These are phyloP conservation scores for Scedosporium minutisporum DNA, from an alignment of 2,329 filamentous ascomycete genomes.

Conservation along the genomic window DNA sequence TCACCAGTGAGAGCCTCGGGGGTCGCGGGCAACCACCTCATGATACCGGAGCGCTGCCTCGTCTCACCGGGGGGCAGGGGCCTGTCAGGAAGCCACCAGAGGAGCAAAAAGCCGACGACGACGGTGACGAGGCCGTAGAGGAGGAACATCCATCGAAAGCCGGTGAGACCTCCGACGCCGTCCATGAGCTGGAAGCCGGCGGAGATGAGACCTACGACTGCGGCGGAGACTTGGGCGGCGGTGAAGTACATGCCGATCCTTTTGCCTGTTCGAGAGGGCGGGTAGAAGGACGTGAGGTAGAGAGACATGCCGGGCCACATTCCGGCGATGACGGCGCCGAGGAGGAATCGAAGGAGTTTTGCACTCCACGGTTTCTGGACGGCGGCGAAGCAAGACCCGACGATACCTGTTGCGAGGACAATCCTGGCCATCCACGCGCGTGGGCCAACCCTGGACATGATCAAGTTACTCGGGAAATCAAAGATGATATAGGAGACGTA, in stretches of 20 bases:
- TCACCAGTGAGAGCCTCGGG: slow-evolving; percentile 65
- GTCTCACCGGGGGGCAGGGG: slow-evolving; percentile 63
- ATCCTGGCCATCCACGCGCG: slow-evolving; percentile 89
- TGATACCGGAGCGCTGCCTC: slow-evolving; percentile 38
- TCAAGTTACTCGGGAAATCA: slow-evolving; percentile 76
- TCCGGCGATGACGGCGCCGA: slow-evolving; percentile 80
- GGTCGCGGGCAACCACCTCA: slow-evolving; percentile 57
- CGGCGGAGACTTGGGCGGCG: slow-evolving; percentile 77
- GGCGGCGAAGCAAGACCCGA: slow-evolving; percentile 74
- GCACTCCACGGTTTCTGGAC: slow-evolving; percentile 77
- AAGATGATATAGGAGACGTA: slow-evolving; percentile 90
- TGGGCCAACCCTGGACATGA: slow-evolving; percentile 79
- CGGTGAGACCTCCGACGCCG: slow-evolving; percentile 62
- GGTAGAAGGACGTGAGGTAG: slow-evolving; percentile 86
- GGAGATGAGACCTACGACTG: slow-evolving; percentile 80
- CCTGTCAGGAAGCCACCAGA: slow-evolving; percentile 88
- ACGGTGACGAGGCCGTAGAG: slow-evolving; percentile 71
- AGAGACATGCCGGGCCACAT: slow-evolving; percentile 97
- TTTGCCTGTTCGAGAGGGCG: slow-evolving; percentile 75
- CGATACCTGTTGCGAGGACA: slow-evolving; percentile 75
- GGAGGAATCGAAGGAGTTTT: slow-evolving; percentile 73
- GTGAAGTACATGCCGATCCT: slow-evolving; percentile 86
- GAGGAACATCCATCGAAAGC: slow-evolving; percentile 89
- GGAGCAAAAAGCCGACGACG: slow-evolving; percentile 58
- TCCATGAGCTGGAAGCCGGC: slow-evolving; percentile 92